A percentile compares a stretch with the other conserved stretches of the same genome.
Evolutionary conservation across 345 rosid genomes (phyloP).

Genomic region (Mallotus nudiflorus): DNA sequence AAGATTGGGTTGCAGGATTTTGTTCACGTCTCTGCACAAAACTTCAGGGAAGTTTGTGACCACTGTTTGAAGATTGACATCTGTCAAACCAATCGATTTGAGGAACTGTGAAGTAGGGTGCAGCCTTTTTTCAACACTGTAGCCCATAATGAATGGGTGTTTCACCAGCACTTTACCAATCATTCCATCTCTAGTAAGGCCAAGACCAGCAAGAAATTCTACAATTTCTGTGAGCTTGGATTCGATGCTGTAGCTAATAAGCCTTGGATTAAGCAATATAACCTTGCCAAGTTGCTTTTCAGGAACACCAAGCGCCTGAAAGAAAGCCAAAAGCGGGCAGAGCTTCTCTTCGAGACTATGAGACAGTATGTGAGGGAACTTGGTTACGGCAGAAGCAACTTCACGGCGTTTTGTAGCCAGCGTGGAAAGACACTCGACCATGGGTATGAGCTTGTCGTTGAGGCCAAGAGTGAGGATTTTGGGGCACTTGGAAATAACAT

Average conservation of each 20-base stretch:
- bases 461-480: conserved; percentile 62
- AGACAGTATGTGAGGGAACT: conserved; percentile 70
- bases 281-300: conserved; percentile 73
- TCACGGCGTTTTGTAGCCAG: conserved; percentile 51
- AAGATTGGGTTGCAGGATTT: conserved; percentile 57
- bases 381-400: conserved; percentile 67
- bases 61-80: conserved; percentile 48
- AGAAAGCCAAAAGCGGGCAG: conserved; percentile 81
- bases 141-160: conserved; percentile 73
- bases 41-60: conserved; percentile 64
- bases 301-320: conserved; percentile 69
- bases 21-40: conserved; percentile 63
- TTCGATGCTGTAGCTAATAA: conserved; percentile 75
- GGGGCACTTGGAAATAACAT: conserved; percentile 64
- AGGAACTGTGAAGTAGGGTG: conserved; percentile 61
- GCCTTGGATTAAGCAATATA: conserved; percentile 67
- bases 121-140: conserved; percentile 58
- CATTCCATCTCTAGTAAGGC: conserved; percentile 59
- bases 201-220: conserved; percentile 57
- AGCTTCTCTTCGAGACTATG: conserved; percentile 82
- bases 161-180: conserved; percentile 64
- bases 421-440: conserved; percentile 60
- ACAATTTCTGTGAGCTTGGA: conserved; percentile 55
- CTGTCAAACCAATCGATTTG: conserved; percentile 51
- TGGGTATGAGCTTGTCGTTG: conserved; percentile 64